Evolutionary conservation across 2,329 filamentous ascomycete species (phyloP), one percentile per base, ranked within the genome.

Genomic region (Orbilia ellipsospora): DNA sequence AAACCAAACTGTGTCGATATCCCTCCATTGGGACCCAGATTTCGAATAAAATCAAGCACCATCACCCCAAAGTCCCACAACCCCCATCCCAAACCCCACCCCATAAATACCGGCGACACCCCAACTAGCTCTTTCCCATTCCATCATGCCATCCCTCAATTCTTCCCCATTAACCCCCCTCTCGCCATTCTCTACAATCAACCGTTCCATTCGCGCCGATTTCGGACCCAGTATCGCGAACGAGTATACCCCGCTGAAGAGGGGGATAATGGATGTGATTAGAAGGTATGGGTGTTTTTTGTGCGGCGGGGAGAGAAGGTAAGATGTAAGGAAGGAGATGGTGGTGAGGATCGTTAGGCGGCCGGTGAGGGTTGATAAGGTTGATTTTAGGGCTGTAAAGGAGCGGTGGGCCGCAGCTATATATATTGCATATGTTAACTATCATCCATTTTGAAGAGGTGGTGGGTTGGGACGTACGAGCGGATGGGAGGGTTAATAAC

Each of bases 321-420:
- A 75, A n/a, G 64, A 52, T 10, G 64, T 55, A 23, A 75, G 1
- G 12, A 75, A 23, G 31, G 72, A 69, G n/a, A 69, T 15, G 28
- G 63, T 48, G 18, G 70, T 52, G 5, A 75, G 23, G 4, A 60
- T n/a, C 0, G 72, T 69, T 18, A 75, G 18, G 4, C 52, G 72
- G 4, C 59, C 61, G 0, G 59, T 75, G 3, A 74, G n/a, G 7
- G 51, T 40, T 1, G 59, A 48, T 2, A 75, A 52, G 16, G 26
- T 64, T 18, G 31, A 54, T 2, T 36, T 68, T 1, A 69, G 31
- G n/a, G 44, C 10, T 4, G 42, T 75, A 64, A 75, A 75, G 16
- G 72, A 75, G 44, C 64, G 72, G 64, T 75, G 72, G 10, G 72
- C 72, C 12, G 72, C 64, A 16, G 72, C 72, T 75, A 26, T 48